These are phyloP conservation scores for Colletotrichum neosansevieriae DNA, from an alignment of 2,329 filamentous ascomycete species.

Conservation along the genomic window DNA sequence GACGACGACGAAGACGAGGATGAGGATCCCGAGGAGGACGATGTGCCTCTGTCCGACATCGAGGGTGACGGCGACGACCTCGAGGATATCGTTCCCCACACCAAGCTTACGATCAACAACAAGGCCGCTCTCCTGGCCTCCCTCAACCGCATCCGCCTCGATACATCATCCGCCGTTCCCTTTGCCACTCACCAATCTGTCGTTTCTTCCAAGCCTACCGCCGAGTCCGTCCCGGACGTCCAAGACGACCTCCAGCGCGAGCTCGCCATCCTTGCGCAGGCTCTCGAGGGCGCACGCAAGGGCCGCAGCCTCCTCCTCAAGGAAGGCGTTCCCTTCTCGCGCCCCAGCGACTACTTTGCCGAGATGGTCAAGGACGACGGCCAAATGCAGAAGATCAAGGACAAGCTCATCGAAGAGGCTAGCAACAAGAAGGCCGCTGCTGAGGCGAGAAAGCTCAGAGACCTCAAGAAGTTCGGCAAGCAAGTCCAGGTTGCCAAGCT, in stretches of 20 bases:
- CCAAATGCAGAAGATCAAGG: conserved; percentile 97
- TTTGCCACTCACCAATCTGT: conserved; percentile 89
- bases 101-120: conserved; percentile 98
- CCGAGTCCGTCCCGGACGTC: conserved; percentile 79
- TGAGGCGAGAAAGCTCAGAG: conserved; percentile 90
- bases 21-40: conserved; percentile 80
- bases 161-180: conserved; percentile 73
- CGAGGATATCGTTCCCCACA: conserved; percentile 89
- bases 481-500: conserved; percentile 96
- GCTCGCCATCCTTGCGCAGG: conserved; percentile 92
- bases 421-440: conserved; percentile 91
- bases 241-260: conserved; percentile 94
- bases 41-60: conserved; percentile 90
- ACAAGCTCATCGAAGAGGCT: conserved; percentile 91
- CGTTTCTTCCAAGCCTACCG: conserved; percentile 73
- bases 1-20: conserved; percentile 66
- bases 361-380: conserved; percentile 99
- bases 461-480: conserved; percentile 99
- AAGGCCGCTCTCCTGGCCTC: conserved; percentile 85
- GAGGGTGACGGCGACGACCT: conserved; percentile 82
- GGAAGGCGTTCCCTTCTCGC: conserved; percentile 86
- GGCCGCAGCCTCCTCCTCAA: conserved; percentile 81
- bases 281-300: conserved; percentile 79
- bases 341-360: conserved; percentile 95
- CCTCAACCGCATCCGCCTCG: conserved; percentile 81